phyloP scores from a whole-genome alignment of 345 rosid genomes.

The Hibiscus mutabilis region DNA sequence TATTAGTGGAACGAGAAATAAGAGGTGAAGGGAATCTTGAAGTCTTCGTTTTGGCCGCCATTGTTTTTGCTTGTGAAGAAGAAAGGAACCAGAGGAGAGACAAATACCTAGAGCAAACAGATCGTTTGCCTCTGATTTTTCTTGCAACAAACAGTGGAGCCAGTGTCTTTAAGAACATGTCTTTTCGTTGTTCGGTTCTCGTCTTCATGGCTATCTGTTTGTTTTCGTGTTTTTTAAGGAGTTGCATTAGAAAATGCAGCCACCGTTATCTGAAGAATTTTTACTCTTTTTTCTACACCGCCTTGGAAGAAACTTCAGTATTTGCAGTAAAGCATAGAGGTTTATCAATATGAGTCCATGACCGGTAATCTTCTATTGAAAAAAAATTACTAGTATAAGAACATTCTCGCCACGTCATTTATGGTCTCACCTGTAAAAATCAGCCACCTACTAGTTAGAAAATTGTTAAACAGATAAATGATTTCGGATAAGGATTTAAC shows the following conservation, averaged over 20 bases:
- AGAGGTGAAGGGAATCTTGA: slow-evolving; percentile 55
- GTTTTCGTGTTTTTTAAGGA: slow-evolving; percentile 15
- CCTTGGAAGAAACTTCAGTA: slow-evolving; percentile 14
- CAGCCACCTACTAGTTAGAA: too few relatives aligned
- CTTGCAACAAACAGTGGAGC: slow-evolving; percentile 14
- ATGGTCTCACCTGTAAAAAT: too few relatives aligned
- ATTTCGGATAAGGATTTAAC: neutral
- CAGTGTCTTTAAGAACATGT: slow-evolving; percentile 34
- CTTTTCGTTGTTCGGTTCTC: slow-evolving; percentile 15
- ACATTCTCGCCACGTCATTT: too few relatives aligned
- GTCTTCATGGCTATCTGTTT: neutral
- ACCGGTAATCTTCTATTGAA: too few relatives aligned
- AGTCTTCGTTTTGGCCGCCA: slow-evolving; percentile 22
- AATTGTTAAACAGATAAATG: too few relatives aligned
- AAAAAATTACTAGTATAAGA: too few relatives aligned
- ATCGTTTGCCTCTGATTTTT: slow-evolving; percentile 61
- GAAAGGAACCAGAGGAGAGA: slow-evolving; percentile 71
- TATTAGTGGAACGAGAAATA: slow-evolving; percentile 30
- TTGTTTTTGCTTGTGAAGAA: slow-evolving; percentile 27
- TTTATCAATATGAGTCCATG: too few relatives aligned
- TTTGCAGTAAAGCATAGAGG: neutral
- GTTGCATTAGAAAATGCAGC: slow-evolving; percentile 32
- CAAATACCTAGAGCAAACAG: slow-evolving; percentile 75
- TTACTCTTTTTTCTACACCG: slow-evolving; percentile 30
- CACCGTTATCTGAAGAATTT: slow-evolving; percentile 42